Evolutionary conservation across 352 stramenopile genomes (phyloP).

Genomic region (Globisporangium sylvaticum): DNA sequence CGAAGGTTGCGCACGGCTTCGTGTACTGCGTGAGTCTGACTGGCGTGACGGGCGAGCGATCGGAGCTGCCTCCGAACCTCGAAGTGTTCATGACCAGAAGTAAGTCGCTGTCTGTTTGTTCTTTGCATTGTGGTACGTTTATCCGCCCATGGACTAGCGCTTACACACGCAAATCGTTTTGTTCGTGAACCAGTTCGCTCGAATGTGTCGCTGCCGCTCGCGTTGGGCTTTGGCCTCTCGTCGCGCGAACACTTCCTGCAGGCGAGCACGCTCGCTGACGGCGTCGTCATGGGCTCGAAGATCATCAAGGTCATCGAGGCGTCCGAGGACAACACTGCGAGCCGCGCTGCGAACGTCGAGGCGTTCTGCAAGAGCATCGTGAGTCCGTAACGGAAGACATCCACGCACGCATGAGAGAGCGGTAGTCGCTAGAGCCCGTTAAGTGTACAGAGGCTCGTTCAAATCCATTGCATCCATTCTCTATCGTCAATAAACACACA

Average conservation of each 20-base stretch:
- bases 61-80: conserved; percentile 90
- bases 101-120: conserved; percentile 16
- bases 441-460: background rate
- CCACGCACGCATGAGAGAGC: no score
- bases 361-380: conserved; percentile 78
- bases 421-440: background rate
- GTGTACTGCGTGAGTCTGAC: conserved; percentile 88
- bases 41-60: conserved; percentile 92
- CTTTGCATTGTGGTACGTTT: background rate
- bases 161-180: conserved; percentile 1
- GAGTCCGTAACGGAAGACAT: conserved; percentile 27
- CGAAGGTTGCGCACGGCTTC: conserved; percentile 71
- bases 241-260: conserved; percentile 89
- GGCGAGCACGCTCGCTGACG: conserved; percentile 90
- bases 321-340: conserved; percentile 51
- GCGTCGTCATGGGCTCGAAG: conserved; percentile 87
- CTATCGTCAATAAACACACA: background rate
- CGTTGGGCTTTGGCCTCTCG: conserved; percentile 97
- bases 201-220: conserved; percentile 88
- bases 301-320: conserved; percentile 85
- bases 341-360: conserved; percentile 67
- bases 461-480: background rate
- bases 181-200: conserved; percentile 54
- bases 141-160: background rate
- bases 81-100: conserved; percentile 90